Percentiles rank a stretch among this genome's conserved stretches.
Conservation (phyloP, 2,329 filamentous ascomycete species). For the Botryotinia narcissicola region DNA sequence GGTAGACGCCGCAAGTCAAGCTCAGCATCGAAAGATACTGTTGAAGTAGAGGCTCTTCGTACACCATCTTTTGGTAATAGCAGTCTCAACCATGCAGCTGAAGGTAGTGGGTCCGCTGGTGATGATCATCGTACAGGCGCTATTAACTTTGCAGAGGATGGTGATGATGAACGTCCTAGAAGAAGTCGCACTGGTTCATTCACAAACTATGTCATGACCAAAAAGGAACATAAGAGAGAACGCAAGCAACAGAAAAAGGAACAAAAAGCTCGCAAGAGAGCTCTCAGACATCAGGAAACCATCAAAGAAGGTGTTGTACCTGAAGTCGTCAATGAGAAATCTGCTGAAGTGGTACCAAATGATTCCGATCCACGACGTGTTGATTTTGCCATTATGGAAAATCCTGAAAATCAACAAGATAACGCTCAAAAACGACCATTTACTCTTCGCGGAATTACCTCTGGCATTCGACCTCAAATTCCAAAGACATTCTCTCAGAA, state of each 20-base stretch:
- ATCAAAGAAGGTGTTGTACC: constrained; percentile 27
- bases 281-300: constrained; percentile 29
- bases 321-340: constrained; percentile 27
- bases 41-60: constrained; percentile 40
- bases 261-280: constrained; percentile 30
- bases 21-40: constrained; percentile 61
- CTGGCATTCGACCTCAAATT: constrained; percentile 53
- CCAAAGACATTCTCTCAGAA: constrained; percentile 68
- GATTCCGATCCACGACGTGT: constrained; percentile 52
- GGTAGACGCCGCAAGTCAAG: constrained; percentile 71
- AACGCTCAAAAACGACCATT: constrained; percentile 46
- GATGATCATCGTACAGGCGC: constrained; percentile 36
- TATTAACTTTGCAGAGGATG: constrained; percentile 53
- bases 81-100: constrained; percentile 27
- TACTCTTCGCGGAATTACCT: constrained; percentile 56
- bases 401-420: constrained; percentile 27
- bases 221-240: constrained; percentile 41
- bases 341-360: constrained; percentile 20
- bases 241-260: constrained; percentile 42
- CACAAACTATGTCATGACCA: constrained; percentile 30
- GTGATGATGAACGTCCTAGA: constrained; percentile 46
- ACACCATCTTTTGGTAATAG: constrained; percentile 44
- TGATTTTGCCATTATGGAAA: constrained; percentile 52
- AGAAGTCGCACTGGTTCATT: constrained; percentile 34
- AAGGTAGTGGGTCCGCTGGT: constrained; percentile 30